Evolutionary conservation across 2,329 filamentous ascomycete genomes (phyloP), one percentile per base, ranked within the genome.

Genomic region (Cyphellophora attinorum): DNA sequence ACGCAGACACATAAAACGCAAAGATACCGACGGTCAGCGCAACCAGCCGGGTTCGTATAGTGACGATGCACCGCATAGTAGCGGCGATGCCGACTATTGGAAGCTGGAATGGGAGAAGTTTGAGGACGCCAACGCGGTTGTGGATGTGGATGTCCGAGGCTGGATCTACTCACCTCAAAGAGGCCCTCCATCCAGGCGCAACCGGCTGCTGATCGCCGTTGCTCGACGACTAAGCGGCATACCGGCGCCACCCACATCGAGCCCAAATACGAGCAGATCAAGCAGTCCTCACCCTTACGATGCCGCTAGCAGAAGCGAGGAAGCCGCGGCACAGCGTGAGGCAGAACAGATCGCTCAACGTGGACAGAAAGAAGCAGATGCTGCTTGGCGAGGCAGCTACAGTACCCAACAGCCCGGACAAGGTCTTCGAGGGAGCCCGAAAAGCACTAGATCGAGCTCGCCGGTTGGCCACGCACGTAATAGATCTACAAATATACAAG

Each of bases 71-170:
- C 58, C 62, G 29, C 46, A 61, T 44, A 56, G 59, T 2, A 62
- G 72, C 19, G 69, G 66, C 29, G 77, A 85, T 44, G 72, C 76
- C 29, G 78, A 85, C 25, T 88, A 81, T 55, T 89, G 82, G 79
- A 74, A 72, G 27, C 65, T 75, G 35, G 77, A 89, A 51, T 93
- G 84, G 82, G 76, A 88, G 38, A 73, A 73, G 41, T 73, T 80
- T 34, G 82, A 93, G 55, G 79, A 89, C 40, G 79, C 86, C 50
- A 82, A 81, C 55, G 85, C 88, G 1, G 67, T 95, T 3, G 83
- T 95, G 1, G 89, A 96, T 53, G 85, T 96, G 5, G 89, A 98
- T 55, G 85, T 98, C 15, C 74, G 89, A 47, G 91, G 91, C 11
- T 98, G 93, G 91, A 74, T 96, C 33, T 98, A 94, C 57, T 76